phyloP scores from a whole-genome alignment of 116 monocot genomes.

The Dioscorea cayenensis region DNA sequence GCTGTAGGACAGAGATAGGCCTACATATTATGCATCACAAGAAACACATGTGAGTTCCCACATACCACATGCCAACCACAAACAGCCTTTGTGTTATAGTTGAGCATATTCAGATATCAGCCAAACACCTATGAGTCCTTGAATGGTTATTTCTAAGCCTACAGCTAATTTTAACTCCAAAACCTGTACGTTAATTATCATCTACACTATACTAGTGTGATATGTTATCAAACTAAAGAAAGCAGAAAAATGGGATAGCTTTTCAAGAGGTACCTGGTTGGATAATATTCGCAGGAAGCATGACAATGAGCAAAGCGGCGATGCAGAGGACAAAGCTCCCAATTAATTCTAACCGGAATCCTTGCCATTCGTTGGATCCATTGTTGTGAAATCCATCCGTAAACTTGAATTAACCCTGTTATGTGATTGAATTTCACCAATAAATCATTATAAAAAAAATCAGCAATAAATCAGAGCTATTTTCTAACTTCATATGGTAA shows the following conservation, averaged over 20 bases:
- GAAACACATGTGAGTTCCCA: neutral
- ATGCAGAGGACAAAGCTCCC: constrained; percentile 76
- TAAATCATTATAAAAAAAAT: too few relatives aligned
- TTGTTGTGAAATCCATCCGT: constrained; percentile 97
- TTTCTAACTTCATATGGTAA: too few relatives aligned
- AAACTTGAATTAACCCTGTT: constrained; percentile 71
- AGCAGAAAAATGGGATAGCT: too few relatives aligned
- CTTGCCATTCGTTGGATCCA: constrained; percentile 94
- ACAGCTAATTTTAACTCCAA: too few relatives aligned
- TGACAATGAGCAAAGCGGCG: constrained; percentile 77
- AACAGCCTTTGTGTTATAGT: neutral
- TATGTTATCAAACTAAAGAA: too few relatives aligned
- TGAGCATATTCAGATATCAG: too few relatives aligned
- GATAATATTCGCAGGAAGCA: constrained; percentile 67
- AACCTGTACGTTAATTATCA: too few relatives aligned
- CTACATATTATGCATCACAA: constrained; percentile 64
- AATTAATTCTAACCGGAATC: constrained; percentile 86
- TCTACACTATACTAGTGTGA: too few relatives aligned
- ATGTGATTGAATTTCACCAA: neutral
- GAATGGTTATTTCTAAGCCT: too few relatives aligned
- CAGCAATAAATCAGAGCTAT: too few relatives aligned
- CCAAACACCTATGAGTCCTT: too few relatives aligned
- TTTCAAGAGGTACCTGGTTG: constrained; percentile 58
- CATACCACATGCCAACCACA: neutral
- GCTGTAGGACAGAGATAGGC: constrained; percentile 90